phyloP scores from a whole-genome alignment of 1,139 yeast genomes.

The Blastobotrys persicus region DNA sequence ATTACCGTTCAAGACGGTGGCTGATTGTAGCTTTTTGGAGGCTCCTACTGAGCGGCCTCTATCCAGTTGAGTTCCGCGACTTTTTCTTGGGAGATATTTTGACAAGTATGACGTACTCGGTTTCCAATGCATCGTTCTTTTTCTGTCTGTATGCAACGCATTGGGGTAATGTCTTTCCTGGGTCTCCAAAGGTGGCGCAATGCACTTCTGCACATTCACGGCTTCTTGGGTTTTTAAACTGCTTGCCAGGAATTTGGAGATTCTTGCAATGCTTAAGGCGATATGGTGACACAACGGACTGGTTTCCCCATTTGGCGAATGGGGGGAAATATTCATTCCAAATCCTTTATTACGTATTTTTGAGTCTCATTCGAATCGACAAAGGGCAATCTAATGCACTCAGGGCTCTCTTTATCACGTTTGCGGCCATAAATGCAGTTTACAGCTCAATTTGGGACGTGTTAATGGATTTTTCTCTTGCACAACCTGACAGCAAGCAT shows the following conservation, averaged over 20 bases:
- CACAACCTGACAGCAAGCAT: slow-evolving; percentile 70
- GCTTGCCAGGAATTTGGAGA: slow-evolving; percentile 90
- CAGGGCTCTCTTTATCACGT: slow-evolving; percentile 61
- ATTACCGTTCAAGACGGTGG: slow-evolving; percentile 67
- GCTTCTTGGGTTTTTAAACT: slow-evolving; percentile 72
- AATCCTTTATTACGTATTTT: slow-evolving; percentile 64
- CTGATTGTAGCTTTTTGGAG: slow-evolving; percentile 69
- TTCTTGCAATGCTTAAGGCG: slow-evolving; percentile 87
- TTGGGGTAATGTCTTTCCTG: slow-evolving; percentile 47
- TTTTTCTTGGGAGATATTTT: slow-evolving; percentile 89
- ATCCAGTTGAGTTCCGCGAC: slow-evolving; percentile 93
- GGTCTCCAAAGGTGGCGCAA: slow-evolving; percentile 43
- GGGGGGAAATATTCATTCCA: slow-evolving; percentile 71
- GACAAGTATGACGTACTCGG: slow-evolving; percentile 81
- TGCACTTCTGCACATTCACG: slow-evolving; percentile 83
- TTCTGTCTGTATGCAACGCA: slow-evolving; percentile 75
- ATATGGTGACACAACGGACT: slow-evolving; percentile 87
- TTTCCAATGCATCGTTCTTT: slow-evolving; percentile 82
- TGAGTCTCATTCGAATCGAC: slow-evolving; percentile 77
- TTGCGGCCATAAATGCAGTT: slow-evolving; percentile 72
- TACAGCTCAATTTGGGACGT: slow-evolving; percentile 82
- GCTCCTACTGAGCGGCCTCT: slow-evolving; percentile 73
- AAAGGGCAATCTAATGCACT: slow-evolving; percentile 38
- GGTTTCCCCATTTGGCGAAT: slow-evolving; percentile 97
- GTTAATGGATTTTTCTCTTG: slow-evolving; percentile 91